These are phyloP conservation scores for Peziza echinospora DNA, from an alignment of 495 filamentous ascomycete genomes.

Conservation along the genomic window DNA sequence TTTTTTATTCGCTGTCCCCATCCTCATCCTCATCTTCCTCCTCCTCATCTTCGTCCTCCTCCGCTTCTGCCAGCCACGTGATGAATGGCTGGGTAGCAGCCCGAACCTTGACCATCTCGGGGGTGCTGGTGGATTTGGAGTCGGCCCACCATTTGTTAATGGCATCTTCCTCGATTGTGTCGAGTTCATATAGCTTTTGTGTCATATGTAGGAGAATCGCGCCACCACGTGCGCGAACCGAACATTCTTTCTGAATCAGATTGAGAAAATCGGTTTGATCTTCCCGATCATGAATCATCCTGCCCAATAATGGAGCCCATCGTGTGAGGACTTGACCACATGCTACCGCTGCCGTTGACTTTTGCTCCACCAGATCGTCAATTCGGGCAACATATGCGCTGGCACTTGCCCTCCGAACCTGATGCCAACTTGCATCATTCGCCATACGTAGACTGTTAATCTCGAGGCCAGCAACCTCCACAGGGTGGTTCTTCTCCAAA, in stretches of 20 bases:
- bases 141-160: constrained; percentile 78
- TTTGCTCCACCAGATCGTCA: constrained; percentile 40
- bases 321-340: constrained; percentile 42
- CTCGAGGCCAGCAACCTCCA: constrained; percentile 76
- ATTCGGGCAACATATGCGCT: constrained; percentile 68
- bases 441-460: constrained; percentile 74
- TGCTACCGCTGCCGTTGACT: constrained; percentile 31
- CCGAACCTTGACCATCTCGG: constrained; percentile 47
- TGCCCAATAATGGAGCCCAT: constrained; percentile 28
- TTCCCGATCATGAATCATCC: constrained; percentile 30
- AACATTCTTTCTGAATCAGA: constrained; percentile 57
- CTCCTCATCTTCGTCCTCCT: constrained; percentile 57
- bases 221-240: constrained; percentile 32
- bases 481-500: constrained; percentile 46
- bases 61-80: constrained; percentile 64
- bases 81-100: constrained; percentile 56
- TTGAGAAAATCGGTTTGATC: constrained; percentile 75
- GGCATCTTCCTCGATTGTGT: constrained; percentile 75
- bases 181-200: constrained; percentile 63
- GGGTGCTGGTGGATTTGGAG: constrained; percentile 35
- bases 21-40: constrained; percentile 42
- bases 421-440: constrained; percentile 67
- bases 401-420: constrained; percentile 68
- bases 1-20: too few species aligned
- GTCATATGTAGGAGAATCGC: constrained; percentile 48